phyloP scores from a whole-genome alignment of 2,329 filamentous ascomycete genomes.

The Fusarium penzigii region DNA sequence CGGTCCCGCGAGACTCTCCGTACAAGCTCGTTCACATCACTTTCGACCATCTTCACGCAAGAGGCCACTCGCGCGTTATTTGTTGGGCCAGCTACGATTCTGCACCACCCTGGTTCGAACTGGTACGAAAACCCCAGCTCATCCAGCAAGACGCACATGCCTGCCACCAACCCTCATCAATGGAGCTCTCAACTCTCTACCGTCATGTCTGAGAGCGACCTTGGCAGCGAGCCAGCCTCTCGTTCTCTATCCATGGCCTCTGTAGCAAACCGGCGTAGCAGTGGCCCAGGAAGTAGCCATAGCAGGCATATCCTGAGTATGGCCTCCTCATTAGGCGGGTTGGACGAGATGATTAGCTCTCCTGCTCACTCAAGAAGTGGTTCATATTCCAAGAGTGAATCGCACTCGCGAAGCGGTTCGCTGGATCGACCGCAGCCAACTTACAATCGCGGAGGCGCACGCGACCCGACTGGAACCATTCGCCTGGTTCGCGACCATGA shows the following conservation, averaged over 20 bases:
- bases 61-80: slow-evolving; percentile 43
- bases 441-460: slow-evolving; percentile 40
- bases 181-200: slow-evolving; percentile 67
- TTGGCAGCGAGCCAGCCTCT: slow-evolving; percentile 50
- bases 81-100: slow-evolving; percentile 27
- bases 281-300: slow-evolving; percentile 50
- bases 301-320: slow-evolving; percentile 60
- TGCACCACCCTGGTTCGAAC: slow-evolving; percentile 26
- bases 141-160: slow-evolving; percentile 12
- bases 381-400: slow-evolving; percentile 37
- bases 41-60: slow-evolving; percentile 55
- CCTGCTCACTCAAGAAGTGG: slow-evolving; percentile 44
- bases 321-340: slow-evolving; percentile 51
- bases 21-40: slow-evolving; percentile 55
- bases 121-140: slow-evolving; percentile 22
- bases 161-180: slow-evolving; percentile 48
- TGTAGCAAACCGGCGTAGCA: slow-evolving; percentile 47
- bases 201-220: slow-evolving; percentile 63
- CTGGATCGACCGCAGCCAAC: slow-evolving; percentile 51
- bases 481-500: slow-evolving; percentile 59
- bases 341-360: slow-evolving; percentile 40
- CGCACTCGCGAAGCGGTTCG: slow-evolving; percentile 37
- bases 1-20: slow-evolving; percentile 56
- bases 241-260: slow-evolving; percentile 49
- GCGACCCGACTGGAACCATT: slow-evolving; percentile 38